phyloP scores from a whole-genome alignment of 352 stramenopile genomes.

The Salisapilia sapeloensis region DNA sequence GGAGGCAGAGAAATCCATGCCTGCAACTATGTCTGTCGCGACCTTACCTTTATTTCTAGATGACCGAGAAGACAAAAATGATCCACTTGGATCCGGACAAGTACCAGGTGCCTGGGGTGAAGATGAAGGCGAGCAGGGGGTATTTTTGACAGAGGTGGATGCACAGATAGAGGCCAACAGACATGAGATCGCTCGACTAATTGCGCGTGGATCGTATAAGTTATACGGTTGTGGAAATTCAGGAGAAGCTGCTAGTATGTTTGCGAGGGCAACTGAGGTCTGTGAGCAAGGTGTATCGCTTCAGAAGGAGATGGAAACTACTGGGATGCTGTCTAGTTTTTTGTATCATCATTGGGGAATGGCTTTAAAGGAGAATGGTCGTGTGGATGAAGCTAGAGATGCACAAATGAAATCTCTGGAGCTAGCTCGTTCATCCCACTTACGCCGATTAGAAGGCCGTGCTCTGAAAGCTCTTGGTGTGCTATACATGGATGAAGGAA shows the following conservation, averaged over 20 bases:
- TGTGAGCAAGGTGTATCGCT: conserved; percentile 4
- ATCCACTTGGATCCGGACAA: too few species aligned
- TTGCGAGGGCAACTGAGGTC: conserved; percentile 18
- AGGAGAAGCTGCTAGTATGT: conserved; percentile 11
- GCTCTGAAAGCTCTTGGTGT: conserved; percentile 50
- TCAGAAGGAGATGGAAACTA: neutral
- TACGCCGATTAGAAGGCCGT: conserved; percentile 23
- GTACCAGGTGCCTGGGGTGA: too few species aligned
- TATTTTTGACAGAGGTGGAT: conserved; percentile 65
- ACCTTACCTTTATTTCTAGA: neutral
- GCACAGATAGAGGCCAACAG: conserved; percentile 12
- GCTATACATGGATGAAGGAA: conserved; percentile 24
- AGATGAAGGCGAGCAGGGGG: conserved; percentile 1
- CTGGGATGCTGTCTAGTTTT: conserved; percentile 15
- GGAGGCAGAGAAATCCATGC: neutral
- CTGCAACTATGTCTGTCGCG: neutral
- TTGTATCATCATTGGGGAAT: conserved; percentile 53
- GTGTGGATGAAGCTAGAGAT: conserved; percentile 12
- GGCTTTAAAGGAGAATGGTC: conserved; percentile 39
- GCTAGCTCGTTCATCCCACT: conserved; percentile 14
- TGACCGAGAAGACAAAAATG: neutral
- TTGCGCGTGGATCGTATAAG: conserved; percentile 26
- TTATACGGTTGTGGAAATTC: conserved; percentile 27
- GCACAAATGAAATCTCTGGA: conserved; percentile 36
- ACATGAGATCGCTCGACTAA: conserved; percentile 12